phyloP scores from a whole-genome alignment of 2,329 filamentous ascomycete genomes.

The Colletotrichum orbiculare region DNA sequence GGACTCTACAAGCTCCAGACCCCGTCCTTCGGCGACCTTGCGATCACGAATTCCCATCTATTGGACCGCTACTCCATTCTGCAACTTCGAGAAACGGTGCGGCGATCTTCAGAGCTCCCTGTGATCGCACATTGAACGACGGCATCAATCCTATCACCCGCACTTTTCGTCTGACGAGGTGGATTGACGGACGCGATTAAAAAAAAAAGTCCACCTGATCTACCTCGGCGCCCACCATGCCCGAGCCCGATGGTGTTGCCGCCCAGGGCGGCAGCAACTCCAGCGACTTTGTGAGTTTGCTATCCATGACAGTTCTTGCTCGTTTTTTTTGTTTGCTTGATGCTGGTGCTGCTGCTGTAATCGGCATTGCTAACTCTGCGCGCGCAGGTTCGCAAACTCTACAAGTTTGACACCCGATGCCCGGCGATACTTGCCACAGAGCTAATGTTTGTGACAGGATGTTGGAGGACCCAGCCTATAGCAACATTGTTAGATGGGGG shows the following conservation, averaged over 20 bases:
- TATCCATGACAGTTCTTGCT: background rate
- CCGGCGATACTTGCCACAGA: slow-evolving; percentile 36
- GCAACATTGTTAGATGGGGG: slow-evolving; percentile 94
- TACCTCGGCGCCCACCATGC: slow-evolving; percentile 42
- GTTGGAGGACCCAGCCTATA: slow-evolving; percentile 94
- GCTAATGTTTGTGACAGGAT: slow-evolving; percentile 70
- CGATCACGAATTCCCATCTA: slow-evolving; percentile 6
- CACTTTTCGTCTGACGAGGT: background rate
- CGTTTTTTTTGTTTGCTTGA: too few species aligned
- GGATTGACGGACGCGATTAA: slow-evolving; percentile 1
- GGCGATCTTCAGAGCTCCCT: background rate
- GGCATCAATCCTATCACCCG: slow-evolving; percentile 3
- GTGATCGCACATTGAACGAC: background rate
- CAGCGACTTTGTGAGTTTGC: slow-evolving; percentile 87
- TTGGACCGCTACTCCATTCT: slow-evolving; percentile 3
- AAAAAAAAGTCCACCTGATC: background rate
- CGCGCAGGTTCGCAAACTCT: slow-evolving; percentile 91
- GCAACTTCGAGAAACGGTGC: slow-evolving; percentile 6
- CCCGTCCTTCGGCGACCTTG: slow-evolving; percentile 15
- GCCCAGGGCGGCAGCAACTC: slow-evolving; percentile 77
- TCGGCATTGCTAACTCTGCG: slow-evolving; percentile 42
- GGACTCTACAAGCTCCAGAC: slow-evolving; percentile 3
- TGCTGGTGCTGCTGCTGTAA: background rate
- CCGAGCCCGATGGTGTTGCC: slow-evolving; percentile 51
- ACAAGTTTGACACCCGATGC: slow-evolving; percentile 76